phyloP scores from a whole-genome alignment of 352 stramenopile genomes.

The Globisporangium cederbergense region DNA sequence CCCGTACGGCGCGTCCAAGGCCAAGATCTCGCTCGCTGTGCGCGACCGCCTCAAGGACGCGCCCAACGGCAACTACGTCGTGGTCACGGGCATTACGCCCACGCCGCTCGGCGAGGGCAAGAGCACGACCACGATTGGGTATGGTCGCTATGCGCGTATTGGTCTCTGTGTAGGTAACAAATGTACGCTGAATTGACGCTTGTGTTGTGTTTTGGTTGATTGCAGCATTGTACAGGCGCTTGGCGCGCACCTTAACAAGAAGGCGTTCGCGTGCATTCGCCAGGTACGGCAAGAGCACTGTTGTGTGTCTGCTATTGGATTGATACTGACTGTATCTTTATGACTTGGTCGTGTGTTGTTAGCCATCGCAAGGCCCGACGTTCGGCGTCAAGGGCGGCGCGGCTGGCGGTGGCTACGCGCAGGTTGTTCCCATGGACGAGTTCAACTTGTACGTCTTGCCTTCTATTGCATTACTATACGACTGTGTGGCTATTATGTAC shows the following conservation, averaged over 20 bases:
- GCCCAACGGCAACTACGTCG: constrained; percentile 96
- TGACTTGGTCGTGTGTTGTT: constrained; percentile 14
- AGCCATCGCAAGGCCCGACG: constrained; percentile 96
- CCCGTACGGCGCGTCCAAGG: constrained; percentile 88
- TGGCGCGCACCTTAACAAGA: constrained; percentile 90
- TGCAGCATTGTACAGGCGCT: constrained; percentile 93
- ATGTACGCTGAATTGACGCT: background rate
- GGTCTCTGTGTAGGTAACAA: background rate
- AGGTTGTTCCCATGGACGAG: constrained; percentile 96
- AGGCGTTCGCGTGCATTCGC: constrained; percentile 96
- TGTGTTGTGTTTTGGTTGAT: constrained; percentile 44
- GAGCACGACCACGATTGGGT: constrained; percentile 98
- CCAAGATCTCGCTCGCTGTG: constrained; percentile 91
- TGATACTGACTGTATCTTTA: background rate
- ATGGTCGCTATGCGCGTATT: background rate
- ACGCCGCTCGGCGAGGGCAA: constrained; percentile 98
- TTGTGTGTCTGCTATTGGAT: background rate
- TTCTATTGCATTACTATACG: constrained; percentile 75
- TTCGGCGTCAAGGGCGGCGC: constrained; percentile 97
- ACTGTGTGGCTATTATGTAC: constrained; percentile 12
- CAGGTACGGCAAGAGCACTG: constrained; percentile 70
- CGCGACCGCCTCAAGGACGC: constrained; percentile 85
- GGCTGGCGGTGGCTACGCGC: constrained; percentile 88
- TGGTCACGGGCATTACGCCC: constrained; percentile 97
- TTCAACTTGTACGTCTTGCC: constrained; percentile 93